phyloP scores from a whole-genome alignment of 129 eudicot genomes.

The Kitagawia praeruptora region DNA sequence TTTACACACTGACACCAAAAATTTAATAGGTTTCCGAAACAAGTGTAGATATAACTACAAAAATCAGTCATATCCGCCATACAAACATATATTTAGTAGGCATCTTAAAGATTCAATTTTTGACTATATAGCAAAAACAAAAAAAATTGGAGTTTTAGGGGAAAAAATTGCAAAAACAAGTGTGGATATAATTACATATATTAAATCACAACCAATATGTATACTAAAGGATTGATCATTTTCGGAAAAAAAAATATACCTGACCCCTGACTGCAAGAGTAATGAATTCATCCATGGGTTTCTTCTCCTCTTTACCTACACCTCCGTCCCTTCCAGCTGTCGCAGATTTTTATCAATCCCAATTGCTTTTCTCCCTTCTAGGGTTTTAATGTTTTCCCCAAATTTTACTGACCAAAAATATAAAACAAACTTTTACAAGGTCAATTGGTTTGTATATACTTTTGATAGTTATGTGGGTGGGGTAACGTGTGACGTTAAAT shows the following conservation, averaged over 20 bases:
- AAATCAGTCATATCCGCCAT: not conserved
- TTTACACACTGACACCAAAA: too few species aligned
- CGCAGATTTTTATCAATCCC: not conserved
- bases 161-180: not conserved
- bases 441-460: too few species aligned
- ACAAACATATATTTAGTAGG: not conserved
- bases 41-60: not conserved
- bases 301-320: conserved; percentile 32
- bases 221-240: not conserved
- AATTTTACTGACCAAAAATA: not conserved
- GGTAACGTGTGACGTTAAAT: not conserved
- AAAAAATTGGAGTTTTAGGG: too few species aligned
- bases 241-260: not conserved
- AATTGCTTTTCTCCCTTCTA: not conserved
- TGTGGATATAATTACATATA: too few species aligned
- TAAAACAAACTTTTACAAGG: too few species aligned
- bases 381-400: not conserved
- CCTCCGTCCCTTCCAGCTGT: conserved; percentile 1
- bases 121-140: too few species aligned
- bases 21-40: too few species aligned
- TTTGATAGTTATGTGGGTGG: too few species aligned
- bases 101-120: too few species aligned
- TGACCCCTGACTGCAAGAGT: conserved; percentile 29
- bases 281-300: conserved; percentile 38
- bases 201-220: too few species aligned